Base-by-base conservation (phyloP, 129 eudicot species). In the Dittrichia graveolens region DNA sequence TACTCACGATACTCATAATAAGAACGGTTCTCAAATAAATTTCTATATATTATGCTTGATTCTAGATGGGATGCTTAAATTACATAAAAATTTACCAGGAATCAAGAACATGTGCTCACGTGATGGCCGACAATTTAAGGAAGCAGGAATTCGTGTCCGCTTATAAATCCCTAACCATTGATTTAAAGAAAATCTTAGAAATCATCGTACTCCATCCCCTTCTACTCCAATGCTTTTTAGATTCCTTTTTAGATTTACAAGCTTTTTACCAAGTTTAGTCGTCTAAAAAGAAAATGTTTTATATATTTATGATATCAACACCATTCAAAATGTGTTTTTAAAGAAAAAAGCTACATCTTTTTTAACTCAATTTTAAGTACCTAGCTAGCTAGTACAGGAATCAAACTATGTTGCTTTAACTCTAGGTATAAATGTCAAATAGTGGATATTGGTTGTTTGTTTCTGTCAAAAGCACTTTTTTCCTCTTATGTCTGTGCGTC, bases 171-270 rank as follows among this genome's bases (percentile, higher is more conserved):
- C 18, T 38, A 14, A 65, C 74, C 79, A 15, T 13, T 12, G 6
- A 10, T 65, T 48, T 40, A 4, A 49, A 24, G 1, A 24, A 24
- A 19, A 52, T 62, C 63, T 43, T 8, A 15, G 56, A 46, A 24
- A 24, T 24, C 31, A 48, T 8, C 44, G 7, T 56, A 57, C 56
- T 71, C 1, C 8, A 46, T 24, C 31, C 1, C 31, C 45, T 71
- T 59, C 19, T 59, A 34, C 46, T 73, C 40, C 69, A 73, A 37
- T 73, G 77, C 77, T 60, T 73, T 73, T 60, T 37, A 14, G 47
- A 73, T 73, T 45, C 67, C 44, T 58, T 72, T 7, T 56, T n/a
- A 16, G 57, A 57, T 14, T 42, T 24, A 43, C 31, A 71, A 56
- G 24, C 56, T 19, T 42, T 44, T 5, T 71, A 71, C 19, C 31